phyloP scores from a whole-genome alignment of 805 yeast species.

The Nakazawaea sp. region DNA sequence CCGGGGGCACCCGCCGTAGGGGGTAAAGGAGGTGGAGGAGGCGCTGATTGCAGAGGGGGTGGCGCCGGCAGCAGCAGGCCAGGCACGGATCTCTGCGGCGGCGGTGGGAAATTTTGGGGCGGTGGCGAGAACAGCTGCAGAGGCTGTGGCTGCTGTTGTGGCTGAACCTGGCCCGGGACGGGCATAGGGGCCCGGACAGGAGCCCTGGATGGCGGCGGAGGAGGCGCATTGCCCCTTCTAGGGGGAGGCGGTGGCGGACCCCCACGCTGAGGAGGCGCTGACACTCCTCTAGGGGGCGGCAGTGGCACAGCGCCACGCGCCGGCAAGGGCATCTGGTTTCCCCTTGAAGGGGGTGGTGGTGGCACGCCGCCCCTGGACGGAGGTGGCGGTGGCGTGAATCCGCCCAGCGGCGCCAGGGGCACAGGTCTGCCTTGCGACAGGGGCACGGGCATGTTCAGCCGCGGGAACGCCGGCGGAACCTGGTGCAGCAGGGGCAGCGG shows the following conservation, averaged over 20 bases:
- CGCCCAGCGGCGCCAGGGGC: too few species aligned
- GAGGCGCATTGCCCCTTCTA: constrained; percentile 13
- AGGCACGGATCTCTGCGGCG: constrained; percentile 17
- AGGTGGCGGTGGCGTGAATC: constrained; percentile 15
- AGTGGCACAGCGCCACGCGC: too few species aligned
- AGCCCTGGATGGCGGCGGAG: constrained; percentile 28
- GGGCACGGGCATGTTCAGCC: neutral
- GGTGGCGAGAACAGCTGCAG: constrained; percentile 15
- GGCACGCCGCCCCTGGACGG: constrained; percentile 3
- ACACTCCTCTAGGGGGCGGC: constrained; percentile 11
- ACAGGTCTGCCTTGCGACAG: too few species aligned
- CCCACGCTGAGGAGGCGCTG: constrained; percentile 17
- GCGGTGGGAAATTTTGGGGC: constrained; percentile 16
- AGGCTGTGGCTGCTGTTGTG: constrained; percentile 12
- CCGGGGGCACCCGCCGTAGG: neutral
- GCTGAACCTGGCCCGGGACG: constrained; percentile 4
- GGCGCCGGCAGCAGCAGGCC: constrained; percentile 16
- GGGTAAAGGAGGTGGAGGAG: constrained; percentile 16
- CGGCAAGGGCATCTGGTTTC: too few species aligned
- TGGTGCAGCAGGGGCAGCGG: neutral
- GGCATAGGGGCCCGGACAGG: constrained; percentile 15
- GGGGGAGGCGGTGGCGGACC: constrained; percentile 13
- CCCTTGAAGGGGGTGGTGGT: constrained; percentile 11
- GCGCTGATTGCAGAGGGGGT: constrained; percentile 24
- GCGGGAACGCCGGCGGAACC: neutral